Conservation (phyloP, 129 eudicot genomes). For the Oenanthe sinensis region DNA sequence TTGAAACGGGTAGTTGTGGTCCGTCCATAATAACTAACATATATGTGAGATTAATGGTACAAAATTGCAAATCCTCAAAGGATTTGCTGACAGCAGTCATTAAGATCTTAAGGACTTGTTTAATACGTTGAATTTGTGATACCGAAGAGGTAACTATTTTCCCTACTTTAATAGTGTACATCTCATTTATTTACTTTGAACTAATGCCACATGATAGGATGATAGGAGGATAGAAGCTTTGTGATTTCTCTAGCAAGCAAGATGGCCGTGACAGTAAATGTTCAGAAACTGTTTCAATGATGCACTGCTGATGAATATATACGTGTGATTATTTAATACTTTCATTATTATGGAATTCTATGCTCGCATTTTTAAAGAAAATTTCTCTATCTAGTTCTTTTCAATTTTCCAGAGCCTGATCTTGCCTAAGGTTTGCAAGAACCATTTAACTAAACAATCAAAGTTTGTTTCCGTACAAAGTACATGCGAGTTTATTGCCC, state of each 20-base stretch:
- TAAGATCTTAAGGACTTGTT: background rate
- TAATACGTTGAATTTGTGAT: background rate
- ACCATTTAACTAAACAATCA: background rate
- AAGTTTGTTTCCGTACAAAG: background rate
- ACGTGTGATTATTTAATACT: conserved; percentile 4
- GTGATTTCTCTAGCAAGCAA: conserved; percentile 72
- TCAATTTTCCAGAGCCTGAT: conserved; percentile 79
- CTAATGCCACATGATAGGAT: conserved; percentile 36
- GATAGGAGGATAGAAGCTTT: conserved; percentile 76
- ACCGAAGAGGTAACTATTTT: background rate
- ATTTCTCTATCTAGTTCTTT: conserved; percentile 59
- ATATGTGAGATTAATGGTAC: background rate
- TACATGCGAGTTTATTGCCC: background rate
- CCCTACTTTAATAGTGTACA: background rate
- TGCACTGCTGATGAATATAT: background rate
- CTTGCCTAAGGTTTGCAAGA: conserved; percentile 49
- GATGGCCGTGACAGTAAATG: conserved; percentile 67
- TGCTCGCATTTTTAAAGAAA: conserved; percentile 68
- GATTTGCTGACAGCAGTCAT: background rate
- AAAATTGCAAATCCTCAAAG: background rate
- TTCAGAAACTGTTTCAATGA: conserved; percentile 12
- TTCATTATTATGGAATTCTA: conserved; percentile 24
- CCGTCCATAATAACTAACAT: background rate
- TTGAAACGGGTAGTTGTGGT: background rate
- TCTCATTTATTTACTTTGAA: background rate